phyloP scores from a whole-genome alignment of 2,329 filamentous ascomycete genomes.

The Colletotrichum paranaense region DNA sequence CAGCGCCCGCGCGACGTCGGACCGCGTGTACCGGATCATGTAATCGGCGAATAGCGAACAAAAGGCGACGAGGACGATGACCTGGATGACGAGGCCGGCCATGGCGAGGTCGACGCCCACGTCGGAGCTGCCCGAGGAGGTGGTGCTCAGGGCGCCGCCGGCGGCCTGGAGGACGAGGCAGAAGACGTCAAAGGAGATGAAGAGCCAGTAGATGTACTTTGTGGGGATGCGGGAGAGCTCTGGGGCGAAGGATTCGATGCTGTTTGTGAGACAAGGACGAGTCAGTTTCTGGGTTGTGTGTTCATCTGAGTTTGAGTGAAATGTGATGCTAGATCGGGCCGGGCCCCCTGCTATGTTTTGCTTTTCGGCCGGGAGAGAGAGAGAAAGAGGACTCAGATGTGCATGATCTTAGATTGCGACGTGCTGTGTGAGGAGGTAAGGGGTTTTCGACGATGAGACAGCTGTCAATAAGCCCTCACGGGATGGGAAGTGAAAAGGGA shows the following conservation, averaged over 20 bases:
- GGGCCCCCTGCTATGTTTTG: too few relatives aligned
- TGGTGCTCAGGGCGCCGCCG: conserved; percentile 63
- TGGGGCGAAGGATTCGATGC: conserved; percentile 52
- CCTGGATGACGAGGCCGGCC: conserved; percentile 68
- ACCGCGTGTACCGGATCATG: conserved; percentile 50
- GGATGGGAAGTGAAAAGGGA: neutral
- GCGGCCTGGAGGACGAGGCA: conserved; percentile 67
- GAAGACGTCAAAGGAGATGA: conserved; percentile 64
- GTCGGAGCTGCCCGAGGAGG: conserved; percentile 56
- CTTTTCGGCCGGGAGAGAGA: neutral
- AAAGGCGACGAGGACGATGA: conserved; percentile 66
- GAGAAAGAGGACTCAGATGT: neutral
- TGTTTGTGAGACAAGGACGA: conserved; percentile 26
- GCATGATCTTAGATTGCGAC: neutral
- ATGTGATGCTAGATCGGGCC: neutral
- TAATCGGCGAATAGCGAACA: conserved; percentile 60
- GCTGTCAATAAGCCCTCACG: neutral
- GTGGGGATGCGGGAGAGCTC: conserved; percentile 54
- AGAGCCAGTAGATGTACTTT: conserved; percentile 54
- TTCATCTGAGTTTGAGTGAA: neutral
- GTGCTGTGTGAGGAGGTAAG: neutral
- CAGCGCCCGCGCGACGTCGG: conserved; percentile 30
- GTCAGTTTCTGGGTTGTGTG: neutral
- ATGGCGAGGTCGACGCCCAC: conserved; percentile 51
- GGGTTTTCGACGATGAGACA: neutral